phyloP scores from a whole-genome alignment of 108 stramenopile genomes.

The Cyclotella atomus region DNA sequence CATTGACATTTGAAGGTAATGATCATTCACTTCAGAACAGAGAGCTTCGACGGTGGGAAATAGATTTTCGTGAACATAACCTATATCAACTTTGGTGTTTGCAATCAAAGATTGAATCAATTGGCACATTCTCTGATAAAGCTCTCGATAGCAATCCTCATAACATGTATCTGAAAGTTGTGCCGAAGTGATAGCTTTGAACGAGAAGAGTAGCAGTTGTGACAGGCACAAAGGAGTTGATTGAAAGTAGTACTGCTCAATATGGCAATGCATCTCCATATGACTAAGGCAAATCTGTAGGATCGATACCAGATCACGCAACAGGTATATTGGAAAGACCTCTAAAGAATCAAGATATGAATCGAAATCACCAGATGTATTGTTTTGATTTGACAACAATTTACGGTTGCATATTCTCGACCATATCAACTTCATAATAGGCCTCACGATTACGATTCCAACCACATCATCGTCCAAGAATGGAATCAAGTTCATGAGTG shows the following conservation, averaged over 20 bases:
- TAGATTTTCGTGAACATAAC: background rate
- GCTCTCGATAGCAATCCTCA: background rate
- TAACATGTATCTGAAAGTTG: background rate
- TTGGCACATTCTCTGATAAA: slow-evolving; percentile 9
- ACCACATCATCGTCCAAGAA: slow-evolving; percentile 21
- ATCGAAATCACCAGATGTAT: background rate
- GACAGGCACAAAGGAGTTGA: slow-evolving; percentile 5
- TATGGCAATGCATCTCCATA: slow-evolving; percentile 18
- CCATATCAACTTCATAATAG: slow-evolving; percentile 15
- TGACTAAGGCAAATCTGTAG: slow-evolving; percentile 25
- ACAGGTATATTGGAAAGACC: background rate
- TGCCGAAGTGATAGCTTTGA: background rate
- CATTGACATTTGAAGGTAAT: slow-evolving; percentile 8
- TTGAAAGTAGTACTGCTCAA: slow-evolving; percentile 25
- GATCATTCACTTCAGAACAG: slow-evolving; percentile 23
- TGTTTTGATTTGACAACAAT: background rate
- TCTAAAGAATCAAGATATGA: background rate
- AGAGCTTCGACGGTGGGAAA: slow-evolving; percentile 20
- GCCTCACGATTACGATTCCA: slow-evolving; percentile 23
- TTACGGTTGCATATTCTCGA: background rate
- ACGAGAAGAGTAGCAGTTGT: background rate
- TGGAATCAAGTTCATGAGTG: slow-evolving; percentile 22
- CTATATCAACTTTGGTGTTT: background rate
- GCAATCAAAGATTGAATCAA: slow-evolving; percentile 16
- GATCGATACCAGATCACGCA: slow-evolving; percentile 22